Evolutionary conservation across 2,329 filamentous ascomycete genomes (phyloP).

Genomic region (Paradendryphiella salina): DNA sequence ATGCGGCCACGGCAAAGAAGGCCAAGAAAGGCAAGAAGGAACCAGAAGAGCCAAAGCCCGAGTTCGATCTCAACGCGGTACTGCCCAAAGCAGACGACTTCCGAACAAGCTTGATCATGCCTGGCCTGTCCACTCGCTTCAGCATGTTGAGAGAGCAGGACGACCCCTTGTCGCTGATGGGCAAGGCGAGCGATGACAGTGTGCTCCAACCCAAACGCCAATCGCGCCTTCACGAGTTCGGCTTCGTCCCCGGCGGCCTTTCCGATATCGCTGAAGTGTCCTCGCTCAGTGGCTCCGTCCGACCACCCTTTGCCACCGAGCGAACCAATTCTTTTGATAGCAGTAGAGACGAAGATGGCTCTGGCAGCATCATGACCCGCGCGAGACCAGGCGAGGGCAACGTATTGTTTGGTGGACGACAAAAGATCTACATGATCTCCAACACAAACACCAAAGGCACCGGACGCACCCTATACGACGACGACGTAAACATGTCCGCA

Average conservation of each 20-base stretch:
- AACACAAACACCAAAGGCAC: conserved; percentile 51
- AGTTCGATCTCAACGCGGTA: conserved; percentile 72
- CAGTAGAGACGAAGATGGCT: conserved; percentile 67
- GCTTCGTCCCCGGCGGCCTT: conserved; percentile 62
- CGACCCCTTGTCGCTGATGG: conserved; percentile 83
- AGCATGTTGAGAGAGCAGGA: conserved; percentile 97
- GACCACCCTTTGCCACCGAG: conserved; percentile 62
- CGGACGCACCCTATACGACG: conserved; percentile 75
- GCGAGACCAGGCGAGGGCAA: conserved; percentile 86
- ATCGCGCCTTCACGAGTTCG: conserved; percentile 75
- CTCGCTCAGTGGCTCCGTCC: conserved; percentile 62
- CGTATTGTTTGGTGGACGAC: conserved; percentile 88
- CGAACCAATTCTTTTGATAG: conserved; percentile 68
- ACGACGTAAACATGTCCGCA: conserved; percentile 79
- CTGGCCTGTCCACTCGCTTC: conserved; percentile 89
- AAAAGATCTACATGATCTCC: conserved; percentile 90
- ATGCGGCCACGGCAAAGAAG: conserved; percentile 36
- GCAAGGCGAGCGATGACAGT: conserved; percentile 94
- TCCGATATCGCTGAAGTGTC: conserved; percentile 89
- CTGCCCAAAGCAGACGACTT: conserved; percentile 87
- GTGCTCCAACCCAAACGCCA: conserved; percentile 81
- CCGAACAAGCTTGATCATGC: conserved; percentile 93
- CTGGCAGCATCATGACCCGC: conserved; percentile 80
- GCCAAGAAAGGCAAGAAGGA: conserved; percentile 56
- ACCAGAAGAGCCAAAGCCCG: conserved; percentile 60